phyloP scores from a whole-genome alignment of 2,329 filamentous ascomycete genomes.

The Diaporthe eres region DNA sequence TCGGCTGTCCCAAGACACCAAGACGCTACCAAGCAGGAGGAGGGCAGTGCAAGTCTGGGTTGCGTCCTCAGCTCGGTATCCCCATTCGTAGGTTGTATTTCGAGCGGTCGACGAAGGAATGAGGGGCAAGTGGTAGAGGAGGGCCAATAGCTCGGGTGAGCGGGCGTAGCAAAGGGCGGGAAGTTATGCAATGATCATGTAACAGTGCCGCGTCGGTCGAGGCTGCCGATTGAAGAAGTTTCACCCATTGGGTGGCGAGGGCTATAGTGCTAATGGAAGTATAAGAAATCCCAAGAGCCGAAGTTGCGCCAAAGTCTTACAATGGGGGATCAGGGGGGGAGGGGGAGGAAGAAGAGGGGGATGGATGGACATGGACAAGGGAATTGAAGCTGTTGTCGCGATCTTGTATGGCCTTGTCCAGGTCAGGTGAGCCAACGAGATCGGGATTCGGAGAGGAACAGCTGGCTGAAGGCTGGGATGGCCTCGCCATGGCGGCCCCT shows the following conservation, averaged over 20 bases:
- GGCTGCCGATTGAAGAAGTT: conserved; percentile 19
- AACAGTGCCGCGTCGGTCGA: conserved; percentile 11
- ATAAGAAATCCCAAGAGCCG: conserved; percentile 20
- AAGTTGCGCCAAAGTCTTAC: conserved; percentile 5
- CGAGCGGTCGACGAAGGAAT: conserved; percentile 17
- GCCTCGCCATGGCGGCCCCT: conserved; percentile 24
- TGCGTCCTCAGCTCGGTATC: conserved; percentile 10
- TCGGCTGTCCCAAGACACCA: conserved; percentile 11
- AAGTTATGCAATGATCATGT: conserved; percentile 25
- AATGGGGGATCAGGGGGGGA: conserved; percentile 1
- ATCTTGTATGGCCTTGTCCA: conserved; percentile 9
- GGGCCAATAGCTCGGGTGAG: background rate
- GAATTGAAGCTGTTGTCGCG: background rate
- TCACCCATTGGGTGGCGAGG: conserved; percentile 24
- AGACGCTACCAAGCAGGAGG: conserved; percentile 22
- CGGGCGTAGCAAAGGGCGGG: background rate
- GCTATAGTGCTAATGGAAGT: conserved; percentile 4
- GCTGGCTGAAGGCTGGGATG: background rate
- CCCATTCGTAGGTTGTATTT: conserved; percentile 3
- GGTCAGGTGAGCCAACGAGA: conserved; percentile 19
- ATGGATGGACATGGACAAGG: background rate
- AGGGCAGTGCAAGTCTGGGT: conserved; percentile 21
- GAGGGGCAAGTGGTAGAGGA: conserved; percentile 9
- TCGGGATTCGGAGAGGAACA: conserved; percentile 24
- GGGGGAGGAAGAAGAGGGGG: background rate